Percentiles rank a stretch among this genome's conserved stretches.
Conservation (phyloP, 2,329 filamentous ascomycete species). For the Aspergillus novoparasiticus region DNA sequence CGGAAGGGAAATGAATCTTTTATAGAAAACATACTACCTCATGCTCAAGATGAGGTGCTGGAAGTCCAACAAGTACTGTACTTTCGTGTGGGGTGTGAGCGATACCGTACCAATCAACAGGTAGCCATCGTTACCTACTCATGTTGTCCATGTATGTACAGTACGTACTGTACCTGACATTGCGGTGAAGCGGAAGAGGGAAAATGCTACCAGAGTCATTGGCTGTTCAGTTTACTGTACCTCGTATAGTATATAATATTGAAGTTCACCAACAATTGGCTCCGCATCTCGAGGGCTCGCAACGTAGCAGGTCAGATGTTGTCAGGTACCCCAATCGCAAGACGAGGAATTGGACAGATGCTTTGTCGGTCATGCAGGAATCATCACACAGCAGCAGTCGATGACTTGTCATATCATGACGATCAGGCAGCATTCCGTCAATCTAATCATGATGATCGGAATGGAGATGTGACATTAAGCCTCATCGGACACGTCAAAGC, state of each 20-base stretch:
- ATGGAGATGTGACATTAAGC: neutral
- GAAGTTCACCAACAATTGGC: neutral
- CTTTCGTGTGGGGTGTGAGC: neutral
- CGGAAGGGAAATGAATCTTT: neutral
- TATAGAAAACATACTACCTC: neutral
- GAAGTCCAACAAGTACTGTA: neutral
- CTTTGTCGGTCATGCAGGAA: neutral
- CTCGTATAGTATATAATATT: neutral
- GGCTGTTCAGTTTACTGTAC: neutral
- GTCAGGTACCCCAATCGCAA: neutral
- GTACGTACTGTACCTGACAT: neutral
- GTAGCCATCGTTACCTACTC: neutral
- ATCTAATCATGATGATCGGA: conserved; percentile 13
- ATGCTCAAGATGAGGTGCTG: neutral
- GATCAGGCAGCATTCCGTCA: conserved; percentile 10
- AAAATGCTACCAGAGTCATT: neutral
- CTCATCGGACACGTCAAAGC: neutral
- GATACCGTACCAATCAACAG: neutral
- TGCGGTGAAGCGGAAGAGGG: neutral
- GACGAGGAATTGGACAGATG: neutral
- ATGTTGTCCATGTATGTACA: neutral
- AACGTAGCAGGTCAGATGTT: neutral
- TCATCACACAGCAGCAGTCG: neutral
- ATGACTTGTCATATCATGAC: neutral
- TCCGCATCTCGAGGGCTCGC: neutral